phyloP scores from a whole-genome alignment of 345 rosid species.

The Euphorbia pulcherrima region DNA sequence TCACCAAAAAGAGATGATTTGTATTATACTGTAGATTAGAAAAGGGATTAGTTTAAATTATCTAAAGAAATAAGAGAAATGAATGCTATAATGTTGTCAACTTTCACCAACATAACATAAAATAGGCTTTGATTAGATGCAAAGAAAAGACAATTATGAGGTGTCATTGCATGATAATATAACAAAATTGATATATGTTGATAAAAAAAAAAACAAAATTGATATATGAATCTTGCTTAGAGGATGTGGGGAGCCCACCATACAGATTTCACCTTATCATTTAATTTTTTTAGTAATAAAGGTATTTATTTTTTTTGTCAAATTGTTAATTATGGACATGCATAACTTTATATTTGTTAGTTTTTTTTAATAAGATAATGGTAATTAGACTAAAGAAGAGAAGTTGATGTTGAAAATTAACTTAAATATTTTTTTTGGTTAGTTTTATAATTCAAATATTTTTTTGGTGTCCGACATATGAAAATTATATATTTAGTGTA shows the following conservation, averaged over 20 bases:
- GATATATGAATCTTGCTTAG: slow-evolving; percentile 1
- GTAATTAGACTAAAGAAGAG: too few species aligned
- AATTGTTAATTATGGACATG: too few species aligned
- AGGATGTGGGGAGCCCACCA: slow-evolving; percentile 22
- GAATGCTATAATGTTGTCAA: not conserved
- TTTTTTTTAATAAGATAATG: too few species aligned
- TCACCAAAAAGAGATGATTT: not conserved
- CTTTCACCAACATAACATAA: not conserved
- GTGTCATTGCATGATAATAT: slow-evolving; percentile 7
- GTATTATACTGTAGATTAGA: not conserved
- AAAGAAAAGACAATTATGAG: slow-evolving; percentile 14
- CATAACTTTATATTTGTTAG: too few species aligned
- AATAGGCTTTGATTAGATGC: not conserved
- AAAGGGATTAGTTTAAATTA: not conserved
- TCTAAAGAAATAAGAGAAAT: not conserved
- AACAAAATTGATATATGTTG: not conserved
- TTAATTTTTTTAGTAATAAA: too few species aligned
- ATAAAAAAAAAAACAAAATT: too few species aligned
- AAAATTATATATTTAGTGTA: too few species aligned
- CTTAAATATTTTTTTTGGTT: too few species aligned
- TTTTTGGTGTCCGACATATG: too few species aligned
- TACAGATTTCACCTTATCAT: slow-evolving; percentile 5
- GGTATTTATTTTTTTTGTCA: not conserved
- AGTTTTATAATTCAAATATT: too few species aligned
- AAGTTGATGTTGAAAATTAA: too few species aligned